phyloP scores from a whole-genome alignment of 1,284 basidiomycete species.

The Pascua sp. region DNA sequence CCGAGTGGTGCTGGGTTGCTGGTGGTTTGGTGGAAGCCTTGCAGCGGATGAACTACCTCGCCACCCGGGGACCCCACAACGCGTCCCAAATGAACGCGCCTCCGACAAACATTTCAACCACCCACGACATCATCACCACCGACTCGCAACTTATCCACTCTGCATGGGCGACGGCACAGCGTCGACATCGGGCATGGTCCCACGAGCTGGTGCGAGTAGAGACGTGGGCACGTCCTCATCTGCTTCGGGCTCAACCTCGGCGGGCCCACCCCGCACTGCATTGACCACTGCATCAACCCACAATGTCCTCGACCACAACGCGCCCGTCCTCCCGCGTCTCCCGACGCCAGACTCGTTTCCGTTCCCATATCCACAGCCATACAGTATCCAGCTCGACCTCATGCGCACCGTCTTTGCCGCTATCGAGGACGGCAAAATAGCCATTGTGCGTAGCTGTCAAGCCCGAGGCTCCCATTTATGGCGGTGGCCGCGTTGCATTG shows the following conservation, averaged over 20 bases:
- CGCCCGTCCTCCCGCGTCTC: slow-evolving; percentile 17
- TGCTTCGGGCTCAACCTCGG: too few relatives aligned
- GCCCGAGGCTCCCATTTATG: too few relatives aligned
- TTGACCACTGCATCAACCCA: too few relatives aligned
- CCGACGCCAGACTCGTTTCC: slow-evolving; percentile 64
- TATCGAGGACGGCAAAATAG: slow-evolving; percentile 69
- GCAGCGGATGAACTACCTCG: background rate
- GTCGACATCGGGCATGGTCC: background rate
- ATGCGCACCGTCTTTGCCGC: slow-evolving; percentile 82
- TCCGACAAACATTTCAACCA: background rate
- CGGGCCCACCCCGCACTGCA: too few relatives aligned
- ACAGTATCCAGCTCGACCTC: slow-evolving; percentile 79
- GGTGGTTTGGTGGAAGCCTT: background rate
- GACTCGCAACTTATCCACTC: background rate
- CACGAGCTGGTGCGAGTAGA: too few relatives aligned
- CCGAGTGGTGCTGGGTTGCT: too few relatives aligned
- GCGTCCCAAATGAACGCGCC: slow-evolving; percentile 8
- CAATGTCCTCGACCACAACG: background rate
- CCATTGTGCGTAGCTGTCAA: slow-evolving; percentile 55
- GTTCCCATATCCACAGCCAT: slow-evolving; percentile 79
- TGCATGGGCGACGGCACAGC: background rate
- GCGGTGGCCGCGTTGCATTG: too few relatives aligned
- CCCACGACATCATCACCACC: background rate
- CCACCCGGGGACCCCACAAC: slow-evolving; percentile 11
- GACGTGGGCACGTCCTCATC: too few relatives aligned